A percentile compares a stretch with the other conserved stretches of the same genome.
Conservation (phyloP, 2,329 filamentous ascomycete species). For the Aspergillus novofumigatus region DNA sequence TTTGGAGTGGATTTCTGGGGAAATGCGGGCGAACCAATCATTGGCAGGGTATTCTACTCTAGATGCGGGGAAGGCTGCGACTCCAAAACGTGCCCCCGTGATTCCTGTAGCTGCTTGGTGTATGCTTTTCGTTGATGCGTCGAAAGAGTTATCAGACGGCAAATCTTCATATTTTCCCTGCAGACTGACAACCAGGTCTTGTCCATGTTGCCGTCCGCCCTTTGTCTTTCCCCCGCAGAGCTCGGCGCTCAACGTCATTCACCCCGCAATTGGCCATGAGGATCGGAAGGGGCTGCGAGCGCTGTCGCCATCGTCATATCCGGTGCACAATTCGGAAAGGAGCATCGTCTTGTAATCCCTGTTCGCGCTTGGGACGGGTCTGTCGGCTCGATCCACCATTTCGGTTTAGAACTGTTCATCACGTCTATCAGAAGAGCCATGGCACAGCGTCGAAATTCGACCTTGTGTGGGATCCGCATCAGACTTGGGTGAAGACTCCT, state of each 20-base stretch:
- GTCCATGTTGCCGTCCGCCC: slow-evolving; percentile 8
- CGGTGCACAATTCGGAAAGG: slow-evolving; percentile 27
- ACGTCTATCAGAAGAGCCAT: slow-evolving; percentile 31
- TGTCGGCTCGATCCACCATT: slow-evolving; percentile 33
- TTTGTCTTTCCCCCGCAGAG: slow-evolving; percentile 4
- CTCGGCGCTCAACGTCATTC: slow-evolving; percentile 7
- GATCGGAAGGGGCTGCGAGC: slow-evolving; percentile 31
- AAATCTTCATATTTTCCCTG: not conserved
- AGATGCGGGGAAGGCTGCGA: slow-evolving; percentile 2
- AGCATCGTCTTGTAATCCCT: slow-evolving; percentile 27
- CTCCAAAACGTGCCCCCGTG: not conserved
- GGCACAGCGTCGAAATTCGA: slow-evolving; percentile 24
- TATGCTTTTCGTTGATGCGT: not conserved
- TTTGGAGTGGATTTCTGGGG: not conserved
- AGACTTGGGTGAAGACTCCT: slow-evolving; percentile 31
- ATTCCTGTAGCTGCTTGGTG: too few relatives aligned
- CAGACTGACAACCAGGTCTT: not conserved
- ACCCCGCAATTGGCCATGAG: slow-evolving; percentile 22
- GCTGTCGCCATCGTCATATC: slow-evolving; percentile 35
- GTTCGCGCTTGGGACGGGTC: slow-evolving; percentile 23
- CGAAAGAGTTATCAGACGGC: not conserved
- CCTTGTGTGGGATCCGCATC: slow-evolving; percentile 27
- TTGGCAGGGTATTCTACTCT: not conserved
- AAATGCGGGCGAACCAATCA: not conserved
- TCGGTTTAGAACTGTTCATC: slow-evolving; percentile 30